Evolutionary conservation across 495 filamentous ascomycete genomes (phyloP).

Genomic region (Tuber umbilicatum): DNA sequence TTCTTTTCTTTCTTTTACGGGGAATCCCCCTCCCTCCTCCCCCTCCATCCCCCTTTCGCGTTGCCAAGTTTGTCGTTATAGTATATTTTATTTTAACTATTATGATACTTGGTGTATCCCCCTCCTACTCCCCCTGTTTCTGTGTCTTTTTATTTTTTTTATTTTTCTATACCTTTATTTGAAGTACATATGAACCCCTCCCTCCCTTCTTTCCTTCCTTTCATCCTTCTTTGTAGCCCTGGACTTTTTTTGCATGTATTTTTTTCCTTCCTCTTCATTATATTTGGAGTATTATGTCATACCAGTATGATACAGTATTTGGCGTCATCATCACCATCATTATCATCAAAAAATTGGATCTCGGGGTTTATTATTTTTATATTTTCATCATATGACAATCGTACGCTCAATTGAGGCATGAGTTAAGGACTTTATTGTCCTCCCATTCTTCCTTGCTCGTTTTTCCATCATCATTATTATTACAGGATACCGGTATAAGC

Average conservation of each 20-base stretch:
- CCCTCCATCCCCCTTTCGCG: background rate
- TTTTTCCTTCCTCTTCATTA: background rate
- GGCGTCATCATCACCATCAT: background rate
- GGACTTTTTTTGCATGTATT: conserved; percentile 12
- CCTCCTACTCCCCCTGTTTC: conserved; percentile 17
- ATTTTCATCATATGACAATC: background rate
- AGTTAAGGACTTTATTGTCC: background rate
- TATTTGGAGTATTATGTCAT: background rate
- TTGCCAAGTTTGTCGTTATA: conserved; percentile 14
- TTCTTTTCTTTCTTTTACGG: conserved; percentile 14
- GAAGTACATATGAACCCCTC: conserved; percentile 30
- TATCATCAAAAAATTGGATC: background rate
- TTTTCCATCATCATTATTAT: background rate
- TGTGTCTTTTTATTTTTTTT: conserved; percentile 29
- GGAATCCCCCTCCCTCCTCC: conserved; percentile 8
- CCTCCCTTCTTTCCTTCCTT: conserved; percentile 6
- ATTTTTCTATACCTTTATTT: conserved; percentile 20
- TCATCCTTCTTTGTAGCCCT: conserved; percentile 3
- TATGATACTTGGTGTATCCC: conserved; percentile 19
- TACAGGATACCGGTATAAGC: background rate
- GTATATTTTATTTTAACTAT: conserved; percentile 25
- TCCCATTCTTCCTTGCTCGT: background rate
- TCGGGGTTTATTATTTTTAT: background rate
- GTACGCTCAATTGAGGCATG: background rate
- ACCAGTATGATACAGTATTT: conserved; percentile 1